Base-by-base conservation (phyloP, 2,329 filamentous ascomycete species). In the Alternaria sp. region DNA sequence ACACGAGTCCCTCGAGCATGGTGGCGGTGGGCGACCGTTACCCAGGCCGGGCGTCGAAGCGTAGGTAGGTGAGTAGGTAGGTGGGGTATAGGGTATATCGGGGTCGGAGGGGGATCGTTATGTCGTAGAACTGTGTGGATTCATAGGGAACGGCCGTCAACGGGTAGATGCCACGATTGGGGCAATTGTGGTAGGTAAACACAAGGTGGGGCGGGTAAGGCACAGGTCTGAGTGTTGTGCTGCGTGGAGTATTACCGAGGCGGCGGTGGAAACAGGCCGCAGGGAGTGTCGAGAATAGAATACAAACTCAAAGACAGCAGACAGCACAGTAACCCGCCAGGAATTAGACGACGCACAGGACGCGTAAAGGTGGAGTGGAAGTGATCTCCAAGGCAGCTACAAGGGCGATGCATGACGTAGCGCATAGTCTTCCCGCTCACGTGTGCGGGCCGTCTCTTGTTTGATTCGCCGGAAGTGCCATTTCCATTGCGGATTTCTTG, bases 1-100 rank as follows among this genome's bases (percentile, higher is more conserved):
- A 93, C 67, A 98, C 95, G 72, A 99, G 86, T 71, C 94, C 92
- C 87, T 99, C 95, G 83, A 99, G 89, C 95, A 99, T 99, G 75
- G 79, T 85, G 82, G 79, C 74, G 79, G 79, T 73, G 71, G 79
- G 77, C 78, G 84, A 88, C 86, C 91, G 87, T 93, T 75, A 90
- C 88, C 90, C 90, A 77, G 91, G 90, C 88, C 83, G 81, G 89
- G 89, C 73, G 44, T 60, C 46, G 50, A 57, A 46, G 54, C 63
- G 50, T 30, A 30, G 46, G 18, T n/a, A 50, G 55, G 49, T 59
- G 36, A 55, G 36, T 62, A 46, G 54, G 62, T 54, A 50, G 52
- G 46, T 22, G 20, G 53, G 59, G 44, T 60, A 32, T 60, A 57
- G 59, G 62, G 67, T 48, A 59, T 67, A 44, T 66, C 63, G 71